Conservation (phyloP, 805 yeast genomes). For the Deakozyma indianensis region DNA sequence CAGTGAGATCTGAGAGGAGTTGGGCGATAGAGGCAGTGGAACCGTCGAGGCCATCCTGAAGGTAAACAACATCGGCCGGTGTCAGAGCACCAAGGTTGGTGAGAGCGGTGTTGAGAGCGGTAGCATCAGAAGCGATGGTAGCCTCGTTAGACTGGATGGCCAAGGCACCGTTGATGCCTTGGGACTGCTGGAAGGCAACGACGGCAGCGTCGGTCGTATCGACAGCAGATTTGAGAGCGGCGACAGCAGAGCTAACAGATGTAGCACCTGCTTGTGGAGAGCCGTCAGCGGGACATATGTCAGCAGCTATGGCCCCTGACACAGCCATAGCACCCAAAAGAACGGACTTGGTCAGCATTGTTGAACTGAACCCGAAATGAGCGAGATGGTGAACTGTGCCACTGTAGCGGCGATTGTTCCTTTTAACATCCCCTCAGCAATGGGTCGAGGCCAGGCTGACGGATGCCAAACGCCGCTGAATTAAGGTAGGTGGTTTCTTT, state of each 20-base stretch:
- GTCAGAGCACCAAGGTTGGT: slow-evolving; percentile 2
- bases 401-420: neutral
- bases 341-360: slow-evolving; percentile 1
- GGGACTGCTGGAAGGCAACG: slow-evolving; percentile 3
- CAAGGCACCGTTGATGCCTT: slow-evolving; percentile 18
- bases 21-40: slow-evolving; percentile 7
- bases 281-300: neutral
- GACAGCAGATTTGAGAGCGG: slow-evolving; percentile 7
- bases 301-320: neutral
- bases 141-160: slow-evolving; percentile 15
- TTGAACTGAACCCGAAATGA: neutral
- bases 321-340: neutral
- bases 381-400: neutral
- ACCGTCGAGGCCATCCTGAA: neutral
- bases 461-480: too few species aligned
- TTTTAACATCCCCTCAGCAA: neutral
- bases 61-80: neutral
- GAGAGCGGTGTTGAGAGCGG: slow-evolving; percentile 4
- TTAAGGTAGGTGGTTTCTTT: too few species aligned
- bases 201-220: slow-evolving; percentile 6
- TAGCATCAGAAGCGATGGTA: slow-evolving; percentile 11
- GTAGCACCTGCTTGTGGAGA: slow-evolving; percentile 3
- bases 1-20: slow-evolving; percentile 11
- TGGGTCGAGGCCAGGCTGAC: too few species aligned
- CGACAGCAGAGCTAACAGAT: slow-evolving; percentile 8